A percentile compares a stretch with the other conserved stretches of the same genome.
phyloP scores from a whole-genome alignment of 345 rosid species.

The Nasturtium officinale region DNA sequence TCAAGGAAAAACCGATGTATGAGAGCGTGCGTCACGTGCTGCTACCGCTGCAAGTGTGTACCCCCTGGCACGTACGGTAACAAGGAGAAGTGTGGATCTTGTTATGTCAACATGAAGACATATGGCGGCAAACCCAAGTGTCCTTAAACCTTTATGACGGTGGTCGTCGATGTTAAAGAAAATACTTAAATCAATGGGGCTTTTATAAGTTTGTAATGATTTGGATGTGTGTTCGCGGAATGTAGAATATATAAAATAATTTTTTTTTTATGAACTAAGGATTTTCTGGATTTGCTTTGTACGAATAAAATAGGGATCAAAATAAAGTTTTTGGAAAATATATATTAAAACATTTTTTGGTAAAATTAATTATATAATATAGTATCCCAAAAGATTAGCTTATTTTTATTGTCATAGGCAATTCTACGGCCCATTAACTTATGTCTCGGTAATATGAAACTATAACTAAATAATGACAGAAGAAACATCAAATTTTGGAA shows the following conservation, averaged over 20 bases:
- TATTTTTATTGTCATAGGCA: too few species aligned
- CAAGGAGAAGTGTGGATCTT: conserved; percentile 78
- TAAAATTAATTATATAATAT: not conserved
- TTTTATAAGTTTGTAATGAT: conserved; percentile 20
- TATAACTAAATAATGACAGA: too few species aligned
- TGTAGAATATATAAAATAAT: conserved; percentile 1
- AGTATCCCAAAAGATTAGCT: not conserved
- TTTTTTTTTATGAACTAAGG: not conserved
- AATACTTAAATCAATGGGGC: not conserved
- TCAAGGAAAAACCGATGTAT: conserved; percentile 66
- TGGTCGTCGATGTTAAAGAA: not conserved
- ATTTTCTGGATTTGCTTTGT: not conserved
- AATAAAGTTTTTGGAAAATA: not conserved
- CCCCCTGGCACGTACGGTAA: conserved; percentile 96
- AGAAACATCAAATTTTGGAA: not conserved
- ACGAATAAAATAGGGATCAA: not conserved
- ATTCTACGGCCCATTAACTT: not conserved
- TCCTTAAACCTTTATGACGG: conserved; percentile 49
- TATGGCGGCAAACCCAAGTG: conserved; percentile 64
- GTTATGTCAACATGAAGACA: conserved; percentile 86
- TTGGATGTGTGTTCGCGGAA: conserved; percentile 16
- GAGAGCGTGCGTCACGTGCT: conserved; percentile 90
- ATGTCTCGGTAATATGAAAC: too few species aligned
- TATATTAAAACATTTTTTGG: too few species aligned
- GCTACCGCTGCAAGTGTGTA: conserved; percentile 89